These are phyloP conservation scores for Daphne laureola DNA, from an alignment of 441 rosid genomes.

Conservation along the genomic window DNA sequence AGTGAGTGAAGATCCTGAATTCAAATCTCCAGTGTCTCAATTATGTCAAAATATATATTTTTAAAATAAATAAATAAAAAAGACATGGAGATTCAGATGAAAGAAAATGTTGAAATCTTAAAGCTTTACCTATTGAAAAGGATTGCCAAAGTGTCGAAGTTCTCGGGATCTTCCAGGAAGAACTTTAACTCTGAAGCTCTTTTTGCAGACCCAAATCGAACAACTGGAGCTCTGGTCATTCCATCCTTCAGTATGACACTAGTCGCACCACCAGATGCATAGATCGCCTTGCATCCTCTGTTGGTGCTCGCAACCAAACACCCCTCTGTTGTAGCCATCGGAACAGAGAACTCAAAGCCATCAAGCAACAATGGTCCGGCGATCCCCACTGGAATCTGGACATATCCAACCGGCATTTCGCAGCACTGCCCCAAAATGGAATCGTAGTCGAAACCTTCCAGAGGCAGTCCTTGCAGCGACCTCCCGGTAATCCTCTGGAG, in stretches of 20 bases:
- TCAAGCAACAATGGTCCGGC: constrained; percentile 75
- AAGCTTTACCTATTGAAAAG: constrained; percentile 62
- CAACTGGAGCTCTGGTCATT: constrained; percentile 89
- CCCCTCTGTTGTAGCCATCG: constrained; percentile 95
- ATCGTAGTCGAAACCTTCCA: constrained; percentile 78
- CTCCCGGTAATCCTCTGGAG: constrained; percentile 65
- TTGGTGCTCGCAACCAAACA: constrained; percentile 83
- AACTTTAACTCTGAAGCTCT: constrained; percentile 75
- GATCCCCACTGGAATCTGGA: constrained; percentile 84
- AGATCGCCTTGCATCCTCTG: constrained; percentile 84
- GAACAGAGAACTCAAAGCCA: constrained; percentile 62
- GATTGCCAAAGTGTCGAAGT: constrained; percentile 53
- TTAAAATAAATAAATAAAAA: no score
- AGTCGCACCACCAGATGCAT: constrained; percentile 60
- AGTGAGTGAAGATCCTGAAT: no score
- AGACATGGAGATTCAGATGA: background rate
- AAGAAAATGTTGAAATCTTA: background rate
- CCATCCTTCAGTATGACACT: constrained; percentile 58
- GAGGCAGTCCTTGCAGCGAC: constrained; percentile 63
- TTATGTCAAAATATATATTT: no score
- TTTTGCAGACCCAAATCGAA: constrained; percentile 54
- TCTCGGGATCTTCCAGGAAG: constrained; percentile 65
- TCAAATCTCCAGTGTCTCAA: no score
- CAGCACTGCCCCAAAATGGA: constrained; percentile 88
- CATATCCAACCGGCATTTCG: constrained; percentile 88